Percentiles rank a stretch among this genome's conserved stretches.
Evolutionary conservation across 2,329 filamentous ascomycete species (phyloP).

Genomic region (Aspergillaceae sp.): DNA sequence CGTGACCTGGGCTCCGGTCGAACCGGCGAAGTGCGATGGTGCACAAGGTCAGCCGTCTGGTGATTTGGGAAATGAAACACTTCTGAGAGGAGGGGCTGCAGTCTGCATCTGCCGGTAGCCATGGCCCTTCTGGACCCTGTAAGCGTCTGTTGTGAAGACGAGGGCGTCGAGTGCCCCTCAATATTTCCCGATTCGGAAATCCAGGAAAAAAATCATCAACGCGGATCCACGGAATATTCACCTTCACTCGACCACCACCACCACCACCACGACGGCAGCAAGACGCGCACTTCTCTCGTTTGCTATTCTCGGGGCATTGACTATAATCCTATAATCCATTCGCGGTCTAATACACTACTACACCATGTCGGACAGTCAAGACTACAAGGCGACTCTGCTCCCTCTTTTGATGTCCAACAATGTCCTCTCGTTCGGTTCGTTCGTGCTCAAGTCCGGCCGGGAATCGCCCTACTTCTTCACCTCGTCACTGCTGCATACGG

Average conservation of each 20-base stretch:
- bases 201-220: neutral
- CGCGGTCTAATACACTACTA: neutral
- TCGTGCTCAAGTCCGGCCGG: conserved; percentile 84
- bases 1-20: neutral
- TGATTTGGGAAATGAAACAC: too few relatives aligned
- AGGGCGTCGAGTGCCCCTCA: neutral
- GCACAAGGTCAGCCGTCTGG: too few relatives aligned
- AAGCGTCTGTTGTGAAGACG: too few relatives aligned
- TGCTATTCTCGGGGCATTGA: neutral
- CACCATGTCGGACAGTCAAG: conserved; percentile 22
- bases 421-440: conserved; percentile 36
- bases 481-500: conserved; percentile 80
- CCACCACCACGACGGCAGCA: conserved; percentile 1
- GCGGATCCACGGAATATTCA: neutral
- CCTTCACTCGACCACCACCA: conserved; percentile 12
- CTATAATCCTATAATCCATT: neutral
- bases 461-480: conserved; percentile 96
- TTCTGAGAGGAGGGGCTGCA: too few relatives aligned
- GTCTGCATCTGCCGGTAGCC: too few relatives aligned
- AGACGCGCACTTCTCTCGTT: neutral
- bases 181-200: neutral
- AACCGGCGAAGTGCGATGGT: too few relatives aligned
- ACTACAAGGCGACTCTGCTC: conserved; percentile 33
- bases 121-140: too few relatives aligned
- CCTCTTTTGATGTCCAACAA: conserved; percentile 32